Evolutionary conservation across 1,284 basidiomycete species (phyloP).

Genomic region (Stygiomarasmius scandens): DNA sequence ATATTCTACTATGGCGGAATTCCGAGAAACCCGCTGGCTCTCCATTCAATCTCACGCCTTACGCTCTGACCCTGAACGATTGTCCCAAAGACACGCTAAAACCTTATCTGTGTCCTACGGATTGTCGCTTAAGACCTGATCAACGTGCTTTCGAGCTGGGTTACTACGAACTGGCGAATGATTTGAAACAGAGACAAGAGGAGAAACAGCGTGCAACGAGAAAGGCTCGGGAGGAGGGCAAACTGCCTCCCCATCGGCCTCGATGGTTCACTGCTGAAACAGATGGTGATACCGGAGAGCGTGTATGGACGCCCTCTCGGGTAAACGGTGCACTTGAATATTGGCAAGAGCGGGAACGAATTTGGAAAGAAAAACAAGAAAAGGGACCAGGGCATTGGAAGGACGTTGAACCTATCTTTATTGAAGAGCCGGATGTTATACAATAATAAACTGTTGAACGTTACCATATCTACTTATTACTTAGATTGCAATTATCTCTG

Average conservation of each 20-base stretch:
- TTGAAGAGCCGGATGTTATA: conserved; percentile 54
- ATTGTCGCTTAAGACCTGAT: conserved; percentile 93
- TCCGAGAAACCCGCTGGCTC: conserved; percentile 77
- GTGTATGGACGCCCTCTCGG: conserved; percentile 78
- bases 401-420: conserved; percentile 81
- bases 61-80: conserved; percentile 90
- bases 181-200: conserved; percentile 85
- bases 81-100: conserved; percentile 69
- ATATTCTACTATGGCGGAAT: conserved; percentile 91
- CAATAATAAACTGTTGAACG: background rate
- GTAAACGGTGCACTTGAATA: conserved; percentile 69
- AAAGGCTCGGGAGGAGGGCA: conserved; percentile 77
- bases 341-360: conserved; percentile 79
- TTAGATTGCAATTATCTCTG: too few relatives aligned
- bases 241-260: conserved; percentile 73
- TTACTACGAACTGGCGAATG: conserved; percentile 90
- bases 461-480: too few relatives aligned
- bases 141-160: conserved; percentile 95
- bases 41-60: conserved; percentile 96
- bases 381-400: conserved; percentile 52
- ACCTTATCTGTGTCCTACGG: conserved; percentile 85
- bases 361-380: conserved; percentile 50
- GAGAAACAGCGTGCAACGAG: conserved; percentile 85
- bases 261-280: conserved; percentile 81
- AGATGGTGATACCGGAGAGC: conserved; percentile 85